phyloP scores from a whole-genome alignment of 371 early-diverging fungal species.

The Saksenaea vasiformis region DNA sequence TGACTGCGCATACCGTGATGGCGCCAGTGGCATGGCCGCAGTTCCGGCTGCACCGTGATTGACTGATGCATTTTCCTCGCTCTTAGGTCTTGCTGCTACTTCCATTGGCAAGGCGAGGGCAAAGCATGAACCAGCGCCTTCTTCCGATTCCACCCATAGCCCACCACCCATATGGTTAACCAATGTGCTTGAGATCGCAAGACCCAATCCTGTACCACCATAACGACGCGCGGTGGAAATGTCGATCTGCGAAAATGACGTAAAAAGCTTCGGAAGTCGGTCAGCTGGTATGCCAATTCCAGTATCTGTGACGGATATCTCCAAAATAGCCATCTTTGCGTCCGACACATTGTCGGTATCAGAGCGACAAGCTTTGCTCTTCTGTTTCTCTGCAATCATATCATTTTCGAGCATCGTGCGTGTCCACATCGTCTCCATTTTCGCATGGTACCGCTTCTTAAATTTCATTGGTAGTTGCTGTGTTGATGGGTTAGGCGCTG shows the following conservation, averaged over 20 bases:
- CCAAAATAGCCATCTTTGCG: slow-evolving; percentile 44
- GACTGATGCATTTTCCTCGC: background rate
- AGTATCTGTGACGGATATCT: slow-evolving; percentile 60
- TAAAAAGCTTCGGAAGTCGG: slow-evolving; percentile 56
- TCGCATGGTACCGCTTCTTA: slow-evolving; percentile 60
- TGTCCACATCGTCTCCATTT: slow-evolving; percentile 43
- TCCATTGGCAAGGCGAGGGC: slow-evolving; percentile 58
- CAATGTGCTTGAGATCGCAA: slow-evolving; percentile 59
- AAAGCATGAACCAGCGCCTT: slow-evolving; percentile 54
- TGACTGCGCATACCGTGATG: too few species aligned
- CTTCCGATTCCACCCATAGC: slow-evolving; percentile 64
- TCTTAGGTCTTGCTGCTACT: slow-evolving; percentile 23
- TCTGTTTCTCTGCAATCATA: background rate
- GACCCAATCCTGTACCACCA: slow-evolving; percentile 60
- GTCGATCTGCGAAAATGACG: slow-evolving; percentile 63
- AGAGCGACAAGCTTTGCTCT: slow-evolving; percentile 7
- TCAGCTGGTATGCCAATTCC: slow-evolving; percentile 65
- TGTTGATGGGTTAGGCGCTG: slow-evolving; percentile 25
- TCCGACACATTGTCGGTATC: slow-evolving; percentile 22
- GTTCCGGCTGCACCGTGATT: background rate
- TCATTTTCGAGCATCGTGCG: slow-evolving; percentile 15
- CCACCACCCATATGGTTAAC: slow-evolving; percentile 67
- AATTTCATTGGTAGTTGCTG: slow-evolving; percentile 35
- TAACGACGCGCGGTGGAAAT: slow-evolving; percentile 60
- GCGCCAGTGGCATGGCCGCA: too few species aligned